phyloP scores from a whole-genome alignment of 306 rosid species.

The Cucumis melo region DNA sequence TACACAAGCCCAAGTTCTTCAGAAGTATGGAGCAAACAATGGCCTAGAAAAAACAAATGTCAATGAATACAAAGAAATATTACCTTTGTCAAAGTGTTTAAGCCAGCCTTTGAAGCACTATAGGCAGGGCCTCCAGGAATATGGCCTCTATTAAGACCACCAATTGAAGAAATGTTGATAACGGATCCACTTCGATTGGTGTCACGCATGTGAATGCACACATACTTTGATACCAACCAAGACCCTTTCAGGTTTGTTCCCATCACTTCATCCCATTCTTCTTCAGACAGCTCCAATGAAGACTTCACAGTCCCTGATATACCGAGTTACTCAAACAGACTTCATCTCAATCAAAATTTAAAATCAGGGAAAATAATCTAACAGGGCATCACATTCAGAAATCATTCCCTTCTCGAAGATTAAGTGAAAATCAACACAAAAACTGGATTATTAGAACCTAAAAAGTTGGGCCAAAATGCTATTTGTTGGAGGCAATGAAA shows the following conservation, averaged over 20 bases:
- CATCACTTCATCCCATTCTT: conserved; percentile 49
- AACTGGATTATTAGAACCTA: too few species aligned
- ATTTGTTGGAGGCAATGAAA: too few species aligned
- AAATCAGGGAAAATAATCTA: too few species aligned
- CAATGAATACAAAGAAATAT: background rate
- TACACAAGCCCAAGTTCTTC: background rate
- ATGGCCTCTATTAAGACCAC: conserved; percentile 42
- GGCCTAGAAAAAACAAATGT: background rate
- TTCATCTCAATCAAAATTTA: too few species aligned
- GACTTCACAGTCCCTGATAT: conserved; percentile 41
- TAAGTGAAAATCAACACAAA: too few species aligned
- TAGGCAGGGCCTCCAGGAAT: conserved; percentile 55
- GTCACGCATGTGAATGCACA: conserved; percentile 41
- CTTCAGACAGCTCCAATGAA: conserved; percentile 41
- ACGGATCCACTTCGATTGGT: conserved; percentile 37
- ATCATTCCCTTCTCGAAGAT: too few species aligned
- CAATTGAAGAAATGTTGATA: conserved; percentile 55
- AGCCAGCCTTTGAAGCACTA: conserved; percentile 39
- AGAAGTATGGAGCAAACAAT: background rate
- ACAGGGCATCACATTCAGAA: too few species aligned
- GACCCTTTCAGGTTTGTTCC: conserved; percentile 52
- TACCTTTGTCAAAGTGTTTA: conserved; percentile 51
- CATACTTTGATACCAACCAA: conserved; percentile 63
- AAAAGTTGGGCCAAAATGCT: too few species aligned
- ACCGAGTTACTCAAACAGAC: too few species aligned